phyloP scores from a whole-genome alignment of 2,329 filamentous ascomycete species.

The Cladosporium colombiae region DNA sequence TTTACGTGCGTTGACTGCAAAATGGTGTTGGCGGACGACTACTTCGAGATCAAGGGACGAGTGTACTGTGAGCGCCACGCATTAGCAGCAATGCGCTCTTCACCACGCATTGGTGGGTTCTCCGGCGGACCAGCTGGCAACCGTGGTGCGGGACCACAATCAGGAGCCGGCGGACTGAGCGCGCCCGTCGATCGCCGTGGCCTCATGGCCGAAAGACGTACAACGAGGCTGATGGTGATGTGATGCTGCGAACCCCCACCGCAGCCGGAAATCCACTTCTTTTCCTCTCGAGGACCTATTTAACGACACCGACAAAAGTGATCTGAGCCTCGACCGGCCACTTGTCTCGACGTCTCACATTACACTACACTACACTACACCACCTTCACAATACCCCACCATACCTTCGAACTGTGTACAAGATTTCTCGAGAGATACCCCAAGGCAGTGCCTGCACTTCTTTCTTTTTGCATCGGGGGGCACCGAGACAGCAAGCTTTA shows the following conservation, averaged over 20 bases:
- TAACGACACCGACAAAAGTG: not conserved
- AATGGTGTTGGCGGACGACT: constrained; percentile 74
- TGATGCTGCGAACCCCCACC: constrained; percentile 9
- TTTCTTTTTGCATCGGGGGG: constrained; percentile 3
- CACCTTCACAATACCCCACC: not conserved
- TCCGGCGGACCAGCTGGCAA: constrained; percentile 12
- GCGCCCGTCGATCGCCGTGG: constrained; percentile 25
- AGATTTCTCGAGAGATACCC: constrained; percentile 17
- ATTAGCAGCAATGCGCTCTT: constrained; percentile 46
- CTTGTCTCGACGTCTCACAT: not conserved
- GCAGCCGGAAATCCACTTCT: not conserved
- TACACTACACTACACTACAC: not conserved
- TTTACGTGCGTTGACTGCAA: constrained; percentile 82
- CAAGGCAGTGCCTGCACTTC: constrained; percentile 18
- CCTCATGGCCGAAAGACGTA: constrained; percentile 37
- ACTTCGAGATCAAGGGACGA: constrained; percentile 81
- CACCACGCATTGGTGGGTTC: constrained; percentile 25
- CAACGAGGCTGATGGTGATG: constrained; percentile 41
- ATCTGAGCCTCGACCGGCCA: not conserved
- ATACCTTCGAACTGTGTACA: constrained; percentile 11
- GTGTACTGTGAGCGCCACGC: constrained; percentile 89
- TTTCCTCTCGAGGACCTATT: not conserved
- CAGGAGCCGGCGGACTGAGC: constrained; percentile 18
- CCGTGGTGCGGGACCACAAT: constrained; percentile 1
- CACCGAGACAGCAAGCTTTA: not conserved